These are phyloP conservation scores for Puccinia brachypodii DNA, from an alignment of 1,284 basidiomycete species.

Conservation along the genomic window DNA sequence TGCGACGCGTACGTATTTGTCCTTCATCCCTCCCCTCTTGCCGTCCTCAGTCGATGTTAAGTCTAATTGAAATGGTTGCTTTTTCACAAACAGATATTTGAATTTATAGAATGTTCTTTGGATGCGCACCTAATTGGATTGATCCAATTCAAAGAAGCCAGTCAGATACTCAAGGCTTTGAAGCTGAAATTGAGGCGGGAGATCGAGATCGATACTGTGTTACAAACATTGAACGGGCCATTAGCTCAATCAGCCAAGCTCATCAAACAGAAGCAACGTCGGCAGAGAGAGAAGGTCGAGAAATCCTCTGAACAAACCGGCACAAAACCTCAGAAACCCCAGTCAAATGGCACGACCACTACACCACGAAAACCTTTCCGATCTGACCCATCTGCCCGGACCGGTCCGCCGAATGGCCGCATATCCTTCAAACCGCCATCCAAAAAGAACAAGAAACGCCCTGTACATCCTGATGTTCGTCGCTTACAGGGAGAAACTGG, in stretches of 20 bases:
- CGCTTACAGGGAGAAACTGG: neutral
- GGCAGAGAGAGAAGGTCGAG: neutral
- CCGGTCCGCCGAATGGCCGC: neutral
- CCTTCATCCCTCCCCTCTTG: neutral
- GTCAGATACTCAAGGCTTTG: neutral
- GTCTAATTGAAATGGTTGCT: neutral
- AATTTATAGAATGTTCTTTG: conserved; percentile 14
- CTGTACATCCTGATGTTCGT: neutral
- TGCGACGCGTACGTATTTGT: neutral
- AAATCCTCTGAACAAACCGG: neutral
- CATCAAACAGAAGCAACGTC: neutral
- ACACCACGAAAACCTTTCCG: neutral
- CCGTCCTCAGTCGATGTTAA: neutral
- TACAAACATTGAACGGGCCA: neutral
- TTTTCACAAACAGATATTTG: conserved; percentile 5
- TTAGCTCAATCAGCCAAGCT: conserved; percentile 2
- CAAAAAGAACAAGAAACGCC: neutral
- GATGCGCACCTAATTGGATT: conserved; percentile 35
- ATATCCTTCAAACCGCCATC: neutral
- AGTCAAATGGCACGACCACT: neutral
- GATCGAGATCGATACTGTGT: neutral
- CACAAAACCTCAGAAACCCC: neutral
- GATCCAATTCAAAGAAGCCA: conserved; percentile 13
- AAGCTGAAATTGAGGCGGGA: neutral
- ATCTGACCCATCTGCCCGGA: neutral